Percentiles rank a stretch among this genome's conserved stretches.
Conservation (phyloP, 495 filamentous ascomycete genomes). For the Evernia prunastri region DNA sequence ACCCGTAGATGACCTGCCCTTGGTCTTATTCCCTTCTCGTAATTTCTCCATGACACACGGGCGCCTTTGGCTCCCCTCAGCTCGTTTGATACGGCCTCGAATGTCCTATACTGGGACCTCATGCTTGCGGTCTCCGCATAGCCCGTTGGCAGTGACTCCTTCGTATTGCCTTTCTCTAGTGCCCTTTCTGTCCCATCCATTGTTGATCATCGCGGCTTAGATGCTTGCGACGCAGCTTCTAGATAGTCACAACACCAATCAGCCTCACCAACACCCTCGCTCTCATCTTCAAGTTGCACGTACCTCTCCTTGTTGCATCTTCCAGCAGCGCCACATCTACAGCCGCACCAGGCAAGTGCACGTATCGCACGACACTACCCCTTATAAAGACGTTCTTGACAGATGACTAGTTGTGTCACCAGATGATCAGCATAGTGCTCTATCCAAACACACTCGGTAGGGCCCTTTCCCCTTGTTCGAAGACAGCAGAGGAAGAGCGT, state of each 20-base stretch:
- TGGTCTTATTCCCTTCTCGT: background rate
- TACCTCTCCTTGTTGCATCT: constrained; percentile 92
- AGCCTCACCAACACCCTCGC: background rate
- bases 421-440: constrained; percentile 3
- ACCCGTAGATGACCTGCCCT: background rate
- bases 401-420: constrained; percentile 48
- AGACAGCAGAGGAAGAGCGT: background rate
- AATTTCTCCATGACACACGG: background rate
- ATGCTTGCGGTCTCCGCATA: background rate
- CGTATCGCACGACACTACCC: constrained; percentile 92
- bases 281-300: background rate
- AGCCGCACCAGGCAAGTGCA: constrained; percentile 78
- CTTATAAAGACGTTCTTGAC: constrained; percentile 98
- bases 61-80: background rate
- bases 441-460: background rate
- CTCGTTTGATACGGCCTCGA: background rate
- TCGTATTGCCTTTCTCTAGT: background rate
- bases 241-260: constrained; percentile 4
- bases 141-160: background rate
- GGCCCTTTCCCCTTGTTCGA: background rate
- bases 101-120: background rate
- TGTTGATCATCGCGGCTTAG: constrained; percentile 29
- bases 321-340: constrained; percentile 89
- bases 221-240: constrained; percentile 50
- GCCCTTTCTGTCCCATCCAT: background rate